Conservation (phyloP, 257 asterid species). For the Pogostemon cablin region DNA sequence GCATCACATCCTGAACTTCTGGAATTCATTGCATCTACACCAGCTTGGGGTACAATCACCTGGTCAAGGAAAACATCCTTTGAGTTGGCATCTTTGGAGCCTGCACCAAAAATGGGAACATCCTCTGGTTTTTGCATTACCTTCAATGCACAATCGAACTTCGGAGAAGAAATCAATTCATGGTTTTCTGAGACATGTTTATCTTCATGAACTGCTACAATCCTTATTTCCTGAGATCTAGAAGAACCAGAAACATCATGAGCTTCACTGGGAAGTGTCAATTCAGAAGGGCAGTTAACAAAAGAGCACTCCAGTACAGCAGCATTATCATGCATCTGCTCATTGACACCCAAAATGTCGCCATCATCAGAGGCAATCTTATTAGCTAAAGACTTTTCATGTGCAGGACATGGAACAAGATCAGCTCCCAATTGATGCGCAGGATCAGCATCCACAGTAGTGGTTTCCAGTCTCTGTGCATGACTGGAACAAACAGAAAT, state of each 20-base stretch:
- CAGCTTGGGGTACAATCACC: slow-evolving; percentile 31
- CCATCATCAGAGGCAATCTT: slow-evolving; percentile 20
- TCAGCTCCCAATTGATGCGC: slow-evolving; percentile 29
- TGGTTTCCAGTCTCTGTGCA: slow-evolving; percentile 25
- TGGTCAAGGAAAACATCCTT: slow-evolving; percentile 30
- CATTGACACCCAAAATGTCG: slow-evolving; percentile 30
- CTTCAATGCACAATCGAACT: slow-evolving; percentile 34
- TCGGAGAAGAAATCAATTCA: slow-evolving; percentile 37
- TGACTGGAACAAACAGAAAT: slow-evolving; percentile 20
- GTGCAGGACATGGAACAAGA: slow-evolving; percentile 32
- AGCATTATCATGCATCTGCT: slow-evolving; percentile 31
- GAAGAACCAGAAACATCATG: slow-evolving; percentile 34
- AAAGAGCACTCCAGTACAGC: slow-evolving; percentile 32
- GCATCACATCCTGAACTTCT: slow-evolving; percentile 32
- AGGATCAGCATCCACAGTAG: slow-evolving; percentile 25
- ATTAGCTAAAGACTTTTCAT: slow-evolving; percentile 27
- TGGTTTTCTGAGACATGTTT: slow-evolving; percentile 26
- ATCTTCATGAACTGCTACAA: slow-evolving; percentile 32
- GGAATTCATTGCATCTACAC: slow-evolving; percentile 29
- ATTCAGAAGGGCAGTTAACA: slow-evolving; percentile 33
- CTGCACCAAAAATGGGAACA: slow-evolving; percentile 29
- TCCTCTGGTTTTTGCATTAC: slow-evolving; percentile 37
- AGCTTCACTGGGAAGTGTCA: slow-evolving; percentile 32
- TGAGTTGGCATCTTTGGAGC: slow-evolving; percentile 38
- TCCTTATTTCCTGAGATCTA: slow-evolving; percentile 34